Percentiles rank a stretch among this genome's conserved stretches.
Evolutionary conservation across 176 grass and related monocot genomes (phyloP).

Genomic region (Oryza rufipogon): DNA sequence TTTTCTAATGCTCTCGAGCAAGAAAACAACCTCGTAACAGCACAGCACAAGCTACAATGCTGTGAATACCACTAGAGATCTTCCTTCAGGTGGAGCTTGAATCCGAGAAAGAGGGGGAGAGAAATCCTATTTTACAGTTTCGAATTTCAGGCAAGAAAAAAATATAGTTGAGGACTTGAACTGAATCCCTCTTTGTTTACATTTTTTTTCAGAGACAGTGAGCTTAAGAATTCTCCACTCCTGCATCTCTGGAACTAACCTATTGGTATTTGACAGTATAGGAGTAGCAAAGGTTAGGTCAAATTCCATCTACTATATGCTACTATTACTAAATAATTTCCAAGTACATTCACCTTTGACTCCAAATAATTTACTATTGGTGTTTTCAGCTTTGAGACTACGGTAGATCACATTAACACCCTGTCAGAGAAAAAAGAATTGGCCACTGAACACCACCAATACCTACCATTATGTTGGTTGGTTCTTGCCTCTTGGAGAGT

Average conservation of each 20-base stretch:
- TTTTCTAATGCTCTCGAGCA: neutral
- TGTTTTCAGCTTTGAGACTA: neutral
- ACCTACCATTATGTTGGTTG: slow-evolving; percentile 23
- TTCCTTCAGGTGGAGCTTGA: neutral
- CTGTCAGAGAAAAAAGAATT: neutral
- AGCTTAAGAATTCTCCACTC: neutral
- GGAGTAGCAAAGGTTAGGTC: neutral
- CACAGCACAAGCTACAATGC: neutral
- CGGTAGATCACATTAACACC: neutral
- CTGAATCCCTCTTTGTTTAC: neutral
- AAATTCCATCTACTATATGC: neutral
- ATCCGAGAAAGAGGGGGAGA: neutral
- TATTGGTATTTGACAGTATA: neutral
- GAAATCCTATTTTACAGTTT: neutral
- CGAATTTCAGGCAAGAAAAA: neutral
- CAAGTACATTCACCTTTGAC: neutral
- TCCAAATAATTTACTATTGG: neutral
- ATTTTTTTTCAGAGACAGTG: neutral
- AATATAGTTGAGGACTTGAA: neutral
- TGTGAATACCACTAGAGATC: neutral
- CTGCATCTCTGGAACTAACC: slow-evolving; percentile 1
- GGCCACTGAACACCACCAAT: slow-evolving; percentile 13
- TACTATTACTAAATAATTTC: neutral
- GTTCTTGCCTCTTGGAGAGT: slow-evolving; percentile 28
- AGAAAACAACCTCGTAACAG: slow-evolving; percentile 27